These are phyloP conservation scores for Thermochaetoides thermophila DNA, from an alignment of 495 filamentous ascomycete genomes.

Conservation along the genomic window DNA sequence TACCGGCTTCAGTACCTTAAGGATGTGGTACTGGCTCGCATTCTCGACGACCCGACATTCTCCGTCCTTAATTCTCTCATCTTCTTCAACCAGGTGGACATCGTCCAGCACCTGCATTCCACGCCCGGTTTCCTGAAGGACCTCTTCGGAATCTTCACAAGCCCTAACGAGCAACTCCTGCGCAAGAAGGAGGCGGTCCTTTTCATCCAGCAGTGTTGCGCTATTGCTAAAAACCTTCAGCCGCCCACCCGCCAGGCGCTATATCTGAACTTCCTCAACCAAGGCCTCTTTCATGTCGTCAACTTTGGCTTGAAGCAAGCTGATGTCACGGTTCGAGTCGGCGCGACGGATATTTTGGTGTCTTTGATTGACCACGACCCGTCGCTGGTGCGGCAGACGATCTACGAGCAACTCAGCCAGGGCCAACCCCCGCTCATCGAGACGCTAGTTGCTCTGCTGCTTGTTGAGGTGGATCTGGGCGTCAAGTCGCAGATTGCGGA, in stretches of 20 bases:
- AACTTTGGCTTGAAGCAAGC: slow-evolving; percentile 76
- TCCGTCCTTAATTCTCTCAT: slow-evolving; percentile 95
- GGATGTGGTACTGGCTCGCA: slow-evolving; percentile 90
- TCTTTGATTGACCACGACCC: slow-evolving; percentile 94
- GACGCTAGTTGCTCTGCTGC: slow-evolving; percentile 80
- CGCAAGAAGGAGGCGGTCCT: slow-evolving; percentile 88
- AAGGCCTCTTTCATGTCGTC: slow-evolving; percentile 80
- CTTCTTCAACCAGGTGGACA: slow-evolving; percentile 98
- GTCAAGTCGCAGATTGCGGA: slow-evolving; percentile 95
- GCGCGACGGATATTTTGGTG: slow-evolving; percentile 85
- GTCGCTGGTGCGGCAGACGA: slow-evolving; percentile 79
- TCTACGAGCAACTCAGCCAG: slow-evolving; percentile 80
- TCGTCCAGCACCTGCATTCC: slow-evolving; percentile 77
- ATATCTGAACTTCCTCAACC: slow-evolving; percentile 76
- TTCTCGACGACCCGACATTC: slow-evolving; percentile 94
- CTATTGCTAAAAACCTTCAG: slow-evolving; percentile 88
- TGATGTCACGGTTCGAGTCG: slow-evolving; percentile 75
- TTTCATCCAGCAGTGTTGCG: slow-evolving; percentile 93
- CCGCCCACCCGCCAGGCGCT: slow-evolving; percentile 61
- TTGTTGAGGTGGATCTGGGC: slow-evolving; percentile 82
- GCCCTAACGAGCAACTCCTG: slow-evolving; percentile 43
- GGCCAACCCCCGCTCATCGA: slow-evolving; percentile 80
- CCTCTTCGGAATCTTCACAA: slow-evolving; percentile 76
- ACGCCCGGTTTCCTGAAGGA: slow-evolving; percentile 68
- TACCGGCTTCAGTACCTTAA: slow-evolving; percentile 97